Base-by-base conservation (phyloP, 371 early-diverging fungal species). In the Mortierella sp. region DNA sequence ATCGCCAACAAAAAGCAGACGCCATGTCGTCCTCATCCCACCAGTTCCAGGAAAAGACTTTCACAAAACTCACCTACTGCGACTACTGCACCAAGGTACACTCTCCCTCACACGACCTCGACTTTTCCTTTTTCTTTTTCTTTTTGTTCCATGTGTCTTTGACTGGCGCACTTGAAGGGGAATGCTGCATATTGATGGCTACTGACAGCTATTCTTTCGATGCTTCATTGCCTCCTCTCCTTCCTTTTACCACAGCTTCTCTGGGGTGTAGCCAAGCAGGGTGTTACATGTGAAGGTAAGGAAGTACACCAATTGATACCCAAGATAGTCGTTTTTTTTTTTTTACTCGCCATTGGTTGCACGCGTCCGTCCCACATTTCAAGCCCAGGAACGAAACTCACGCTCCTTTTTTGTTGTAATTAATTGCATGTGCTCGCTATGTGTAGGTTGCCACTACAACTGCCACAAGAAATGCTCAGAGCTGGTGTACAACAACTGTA, bases 261-360 rank as follows among this genome's bases (percentile, higher is more conserved):
- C 48, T 86, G 86, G 86, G 86, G 86, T 19, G 71, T 86, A 26
- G 78, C 77, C 24, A 79, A 84, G 70, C 86, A 86, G 34, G 86
- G 86, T 0, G 75, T 86, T 13, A 75, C 76, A 19, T 86, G 86
- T 37, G 80, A 77, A 70, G 84, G 86, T 84, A 77, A 65, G 39
- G 7, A 31, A 52, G 16, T 22, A n/a, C n/a, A n/a, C 37, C 39
- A 55, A 61, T 37, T 34, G 37, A 61, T 31, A 34, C 9, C 37
- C 6, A 11, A 39, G 22, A n/a, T 34, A n/a, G 22, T 24, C 41
- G 16, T 53, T 40, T 26, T 37, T 58, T 41, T 65, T 22, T 55
- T 11, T 45, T 29, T 10, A 10, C 24, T 50, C 24, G 8, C 50
- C 14, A 8, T 50, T 50, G 19, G 34, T 61, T 37, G 61, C 61